Conservation (phyloP, 805 yeast genomes). For the Wickerhamomyces silvicola region DNA sequence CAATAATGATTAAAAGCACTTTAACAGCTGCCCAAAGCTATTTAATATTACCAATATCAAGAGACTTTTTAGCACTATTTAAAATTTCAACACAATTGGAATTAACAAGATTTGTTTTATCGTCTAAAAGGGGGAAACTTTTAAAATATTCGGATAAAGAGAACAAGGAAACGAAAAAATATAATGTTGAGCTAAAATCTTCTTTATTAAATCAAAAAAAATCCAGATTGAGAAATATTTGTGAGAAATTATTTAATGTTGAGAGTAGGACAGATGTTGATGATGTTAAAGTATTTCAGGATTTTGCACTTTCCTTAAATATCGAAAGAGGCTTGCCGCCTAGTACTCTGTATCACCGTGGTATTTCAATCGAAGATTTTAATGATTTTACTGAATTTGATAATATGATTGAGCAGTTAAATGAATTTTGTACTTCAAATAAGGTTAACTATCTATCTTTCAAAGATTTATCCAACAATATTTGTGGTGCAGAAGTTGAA, state of each 20-base stretch:
- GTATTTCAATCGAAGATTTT: constrained; percentile 22
- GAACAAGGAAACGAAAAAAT: no score
- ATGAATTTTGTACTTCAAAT: constrained; percentile 22
- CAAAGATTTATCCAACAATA: not conserved
- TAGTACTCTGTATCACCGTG: no score
- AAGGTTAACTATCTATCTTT: constrained; percentile 12
- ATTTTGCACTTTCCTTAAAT: constrained; percentile 9
- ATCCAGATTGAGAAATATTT: no score
- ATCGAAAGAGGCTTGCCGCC: constrained; percentile 1
- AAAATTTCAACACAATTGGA: constrained; percentile 1
- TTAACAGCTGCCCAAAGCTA: constrained; percentile 1
- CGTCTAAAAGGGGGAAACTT: constrained; percentile 3
- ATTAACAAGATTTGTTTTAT: constrained; percentile 5
- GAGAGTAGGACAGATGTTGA: no score
- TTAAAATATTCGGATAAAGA: constrained; percentile 3
- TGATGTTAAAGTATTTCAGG: constrained; percentile 11
- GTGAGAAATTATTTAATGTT: no score
- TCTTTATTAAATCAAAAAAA: no score
- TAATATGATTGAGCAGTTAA: constrained; percentile 32
- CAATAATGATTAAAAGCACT: constrained; percentile 15
- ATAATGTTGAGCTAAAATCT: no score
- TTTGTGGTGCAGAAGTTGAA: constrained; percentile 2
- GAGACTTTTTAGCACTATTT: constrained; percentile 1
- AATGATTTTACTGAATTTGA: constrained; percentile 29
- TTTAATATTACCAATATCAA: constrained; percentile 4